Conservation (phyloP, 2,329 filamentous ascomycete species). For the Microdochium trichocladiopsis region DNA sequence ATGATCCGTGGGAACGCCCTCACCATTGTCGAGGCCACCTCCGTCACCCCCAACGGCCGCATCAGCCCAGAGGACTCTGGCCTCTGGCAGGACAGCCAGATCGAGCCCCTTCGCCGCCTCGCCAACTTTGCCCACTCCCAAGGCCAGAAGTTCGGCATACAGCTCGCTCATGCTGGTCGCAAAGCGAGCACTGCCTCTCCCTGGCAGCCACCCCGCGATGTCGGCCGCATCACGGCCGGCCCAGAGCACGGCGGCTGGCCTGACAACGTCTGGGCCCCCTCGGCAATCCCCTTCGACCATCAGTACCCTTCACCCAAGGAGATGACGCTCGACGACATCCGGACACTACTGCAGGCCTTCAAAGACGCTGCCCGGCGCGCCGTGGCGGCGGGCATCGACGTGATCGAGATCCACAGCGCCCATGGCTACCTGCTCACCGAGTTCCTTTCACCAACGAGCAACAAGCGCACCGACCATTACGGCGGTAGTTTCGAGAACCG, state of each 20-base stretch:
- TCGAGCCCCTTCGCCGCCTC: constrained; percentile 61
- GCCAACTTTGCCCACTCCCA: constrained; percentile 77
- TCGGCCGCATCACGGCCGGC: constrained; percentile 42
- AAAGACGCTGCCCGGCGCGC: constrained; percentile 49
- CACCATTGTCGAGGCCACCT: constrained; percentile 70
- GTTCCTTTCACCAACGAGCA: constrained; percentile 33
- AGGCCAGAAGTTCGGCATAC: constrained; percentile 68
- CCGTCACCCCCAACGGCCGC: constrained; percentile 67
- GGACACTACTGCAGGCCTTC: constrained; percentile 44
- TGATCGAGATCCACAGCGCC: constrained; percentile 37
- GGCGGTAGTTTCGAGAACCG: constrained; percentile 62
- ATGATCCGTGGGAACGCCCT: constrained; percentile 68
- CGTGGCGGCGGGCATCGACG: constrained; percentile 47
- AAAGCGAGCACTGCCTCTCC: constrained; percentile 56
- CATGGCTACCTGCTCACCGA: constrained; percentile 40
- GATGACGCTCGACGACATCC: constrained; percentile 43
- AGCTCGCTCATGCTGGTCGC: constrained; percentile 74
- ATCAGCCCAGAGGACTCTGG: constrained; percentile 77
- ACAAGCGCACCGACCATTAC: constrained; percentile 43
- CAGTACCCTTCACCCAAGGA: constrained; percentile 45
- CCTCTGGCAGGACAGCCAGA: constrained; percentile 79
- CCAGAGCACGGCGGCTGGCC: constrained; percentile 49
- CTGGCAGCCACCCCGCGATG: constrained; percentile 53
- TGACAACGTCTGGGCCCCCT: constrained; percentile 43
- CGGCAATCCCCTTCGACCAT: constrained; percentile 51